phyloP scores from a whole-genome alignment of 805 yeast species.

The Schwanniomyces occidentalis region DNA sequence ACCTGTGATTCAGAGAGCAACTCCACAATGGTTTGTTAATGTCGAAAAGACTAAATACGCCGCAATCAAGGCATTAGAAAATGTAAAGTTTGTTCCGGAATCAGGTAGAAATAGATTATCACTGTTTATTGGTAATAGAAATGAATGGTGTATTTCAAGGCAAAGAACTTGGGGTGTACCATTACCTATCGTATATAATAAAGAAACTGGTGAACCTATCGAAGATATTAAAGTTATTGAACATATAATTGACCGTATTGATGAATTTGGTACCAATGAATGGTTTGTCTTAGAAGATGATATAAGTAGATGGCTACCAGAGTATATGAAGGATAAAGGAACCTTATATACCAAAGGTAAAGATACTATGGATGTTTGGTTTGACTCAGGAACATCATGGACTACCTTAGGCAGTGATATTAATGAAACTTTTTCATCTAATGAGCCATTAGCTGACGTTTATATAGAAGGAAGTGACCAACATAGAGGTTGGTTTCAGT shows the following conservation, averaged over 20 bases:
- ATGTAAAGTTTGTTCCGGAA: constrained; percentile 73
- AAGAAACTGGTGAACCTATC: constrained; percentile 62
- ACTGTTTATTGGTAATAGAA: constrained; percentile 73
- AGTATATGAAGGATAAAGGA: constrained; percentile 41
- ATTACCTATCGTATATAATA: constrained; percentile 74
- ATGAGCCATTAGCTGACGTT: constrained; percentile 60
- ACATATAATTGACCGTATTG: constrained; percentile 58
- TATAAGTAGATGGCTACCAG: constrained; percentile 75
- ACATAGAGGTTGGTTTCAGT: constrained; percentile 99
- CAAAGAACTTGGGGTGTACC: constrained; percentile 99
- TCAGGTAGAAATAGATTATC: constrained; percentile 68
- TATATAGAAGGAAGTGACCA: constrained; percentile 97
- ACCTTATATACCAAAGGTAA: constrained; percentile 58
- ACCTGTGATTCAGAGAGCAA: constrained; percentile 92
- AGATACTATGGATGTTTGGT: constrained; percentile 99
- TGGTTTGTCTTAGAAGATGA: constrained; percentile 71
- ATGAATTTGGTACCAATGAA: constrained; percentile 62
- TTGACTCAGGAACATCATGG: constrained; percentile 97
- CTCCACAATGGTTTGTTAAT: constrained; percentile 96
- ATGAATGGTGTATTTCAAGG: constrained; percentile 97
- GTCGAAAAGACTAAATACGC: constrained; percentile 67
- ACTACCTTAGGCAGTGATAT: constrained; percentile 49
- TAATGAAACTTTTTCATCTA: constrained; percentile 27
- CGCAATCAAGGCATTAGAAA: constrained; percentile 59
- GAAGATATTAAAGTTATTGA: constrained; percentile 55